phyloP scores from a whole-genome alignment of 2,329 filamentous ascomycete species.

The Fusarium citri region DNA sequence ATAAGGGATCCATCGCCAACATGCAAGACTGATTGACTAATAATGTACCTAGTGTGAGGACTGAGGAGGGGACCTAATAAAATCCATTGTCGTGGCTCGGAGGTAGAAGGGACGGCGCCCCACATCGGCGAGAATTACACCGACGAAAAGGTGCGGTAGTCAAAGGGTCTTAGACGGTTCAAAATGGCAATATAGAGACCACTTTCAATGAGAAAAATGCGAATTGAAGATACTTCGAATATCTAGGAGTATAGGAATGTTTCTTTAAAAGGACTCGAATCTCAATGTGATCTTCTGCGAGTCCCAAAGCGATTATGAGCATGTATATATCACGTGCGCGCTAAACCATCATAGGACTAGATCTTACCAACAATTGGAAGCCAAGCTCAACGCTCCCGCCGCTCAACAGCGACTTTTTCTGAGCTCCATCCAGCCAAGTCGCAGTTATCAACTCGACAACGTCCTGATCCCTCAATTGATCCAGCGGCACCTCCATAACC shows the following conservation, averaged over 20 bases:
- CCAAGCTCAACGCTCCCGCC: slow-evolving; percentile 53
- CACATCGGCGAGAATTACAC: slow-evolving; percentile 36
- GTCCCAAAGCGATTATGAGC: neutral
- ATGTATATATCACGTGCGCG: slow-evolving; percentile 35
- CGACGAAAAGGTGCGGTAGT: slow-evolving; percentile 25
- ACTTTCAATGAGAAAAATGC: neutral
- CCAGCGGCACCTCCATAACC: slow-evolving; percentile 49
- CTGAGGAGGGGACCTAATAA: slow-evolving; percentile 17
- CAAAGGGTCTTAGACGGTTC: slow-evolving; percentile 7
- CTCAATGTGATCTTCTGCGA: neutral
- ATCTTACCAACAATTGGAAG: slow-evolving; percentile 52
- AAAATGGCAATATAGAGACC: neutral
- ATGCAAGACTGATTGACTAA: slow-evolving; percentile 9
- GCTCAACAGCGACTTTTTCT: slow-evolving; percentile 59
- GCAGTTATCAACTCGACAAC: slow-evolving; percentile 49
- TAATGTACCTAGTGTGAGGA: neutral
- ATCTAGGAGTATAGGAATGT: accelerated
- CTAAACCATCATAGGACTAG: slow-evolving; percentile 49
- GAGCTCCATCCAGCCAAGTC: slow-evolving; percentile 52
- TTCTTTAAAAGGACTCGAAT: neutral
- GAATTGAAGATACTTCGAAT: accelerated
- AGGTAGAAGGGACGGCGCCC: slow-evolving; percentile 40
- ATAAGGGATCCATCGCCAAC: slow-evolving; percentile 14
- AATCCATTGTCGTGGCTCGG: slow-evolving; percentile 42
- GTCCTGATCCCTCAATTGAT: slow-evolving; percentile 47